phyloP scores from a whole-genome alignment of 2,329 filamentous ascomycete genomes.

The Trichoderma polysporum region DNA sequence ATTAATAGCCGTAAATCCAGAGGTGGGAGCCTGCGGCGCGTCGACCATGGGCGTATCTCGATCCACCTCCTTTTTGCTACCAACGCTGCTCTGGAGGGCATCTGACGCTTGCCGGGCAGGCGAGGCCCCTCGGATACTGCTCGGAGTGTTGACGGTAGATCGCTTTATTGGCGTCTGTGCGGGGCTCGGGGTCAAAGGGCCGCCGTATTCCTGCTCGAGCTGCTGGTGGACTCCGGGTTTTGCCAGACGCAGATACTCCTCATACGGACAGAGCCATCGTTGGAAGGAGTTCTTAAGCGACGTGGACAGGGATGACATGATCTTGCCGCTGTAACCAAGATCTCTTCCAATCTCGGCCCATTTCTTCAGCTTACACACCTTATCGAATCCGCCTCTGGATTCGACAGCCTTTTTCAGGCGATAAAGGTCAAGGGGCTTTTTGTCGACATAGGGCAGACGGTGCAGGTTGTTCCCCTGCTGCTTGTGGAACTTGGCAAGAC shows the following conservation, averaged over 20 bases:
- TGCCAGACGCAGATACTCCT: slow-evolving; percentile 85
- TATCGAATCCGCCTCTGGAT: slow-evolving; percentile 88
- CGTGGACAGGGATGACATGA: slow-evolving; percentile 97
- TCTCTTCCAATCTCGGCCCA: slow-evolving; percentile 98
- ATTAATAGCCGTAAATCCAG: slow-evolving; percentile 58
- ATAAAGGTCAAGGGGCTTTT: slow-evolving; percentile 92
- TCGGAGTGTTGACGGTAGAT: slow-evolving; percentile 59
- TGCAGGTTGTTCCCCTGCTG: slow-evolving; percentile 94
- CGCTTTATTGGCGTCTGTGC: slow-evolving; percentile 69
- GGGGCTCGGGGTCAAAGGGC: slow-evolving; percentile 77
- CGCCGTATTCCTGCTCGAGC: slow-evolving; percentile 88
- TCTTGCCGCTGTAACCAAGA: slow-evolving; percentile 96
- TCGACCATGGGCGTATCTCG: slow-evolving; percentile 51
- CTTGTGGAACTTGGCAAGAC: slow-evolving; percentile 93
- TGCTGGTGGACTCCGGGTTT: slow-evolving; percentile 98
- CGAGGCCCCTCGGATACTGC: slow-evolving; percentile 62
- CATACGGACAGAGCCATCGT: slow-evolving; percentile 94
- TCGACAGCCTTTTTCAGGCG: slow-evolving; percentile 97
- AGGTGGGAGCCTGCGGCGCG: slow-evolving; percentile 35
- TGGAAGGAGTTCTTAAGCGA: slow-evolving; percentile 98
- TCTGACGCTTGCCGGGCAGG: slow-evolving; percentile 61
- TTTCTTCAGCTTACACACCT: slow-evolving; percentile 96
- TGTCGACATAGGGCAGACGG: slow-evolving; percentile 93
- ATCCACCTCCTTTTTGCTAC: slow-evolving; percentile 47
- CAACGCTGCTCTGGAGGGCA: slow-evolving; percentile 49